A percentile compares a stretch with the other conserved stretches of the same genome.
Conservation (phyloP, 257 asterid species). For the Nicotiana undulata region DNA sequence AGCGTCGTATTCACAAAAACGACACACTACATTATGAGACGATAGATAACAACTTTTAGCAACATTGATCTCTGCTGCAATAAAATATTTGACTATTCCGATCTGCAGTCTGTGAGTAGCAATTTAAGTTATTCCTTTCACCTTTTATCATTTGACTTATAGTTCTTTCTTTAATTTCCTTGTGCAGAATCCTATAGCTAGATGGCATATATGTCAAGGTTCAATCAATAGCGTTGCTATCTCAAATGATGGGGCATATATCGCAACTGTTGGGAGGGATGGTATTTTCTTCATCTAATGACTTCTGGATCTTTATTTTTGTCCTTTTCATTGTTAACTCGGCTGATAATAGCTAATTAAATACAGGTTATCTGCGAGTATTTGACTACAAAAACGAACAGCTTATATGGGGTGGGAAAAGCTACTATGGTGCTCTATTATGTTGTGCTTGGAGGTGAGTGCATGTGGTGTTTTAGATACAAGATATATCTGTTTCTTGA, state of each 20-base stretch:
- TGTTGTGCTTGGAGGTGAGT: constrained; percentile 97
- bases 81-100: background rate
- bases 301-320: constrained; percentile 5
- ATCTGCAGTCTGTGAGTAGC: background rate
- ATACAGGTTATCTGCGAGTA: constrained; percentile 79
- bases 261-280: constrained; percentile 88
- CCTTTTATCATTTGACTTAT: background rate
- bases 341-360: constrained; percentile 13
- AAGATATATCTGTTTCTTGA: background rate
- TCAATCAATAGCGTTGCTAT: constrained; percentile 70
- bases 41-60: background rate
- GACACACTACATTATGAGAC: too few relatives aligned
- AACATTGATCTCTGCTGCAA: background rate
- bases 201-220: constrained; percentile 99
- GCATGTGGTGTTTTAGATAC: background rate
- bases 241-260: constrained; percentile 67
- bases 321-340: background rate
- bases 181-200: constrained; percentile 88
- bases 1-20: too few relatives aligned
- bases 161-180: constrained; percentile 3
- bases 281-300: constrained; percentile 37
- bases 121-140: background rate
- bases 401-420: constrained; percentile 85
- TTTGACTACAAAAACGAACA: constrained; percentile 87
- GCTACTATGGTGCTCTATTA: constrained; percentile 91